phyloP scores from a whole-genome alignment of 1,139 yeast genomes.

The Magnusiomyces sp. region DNA sequence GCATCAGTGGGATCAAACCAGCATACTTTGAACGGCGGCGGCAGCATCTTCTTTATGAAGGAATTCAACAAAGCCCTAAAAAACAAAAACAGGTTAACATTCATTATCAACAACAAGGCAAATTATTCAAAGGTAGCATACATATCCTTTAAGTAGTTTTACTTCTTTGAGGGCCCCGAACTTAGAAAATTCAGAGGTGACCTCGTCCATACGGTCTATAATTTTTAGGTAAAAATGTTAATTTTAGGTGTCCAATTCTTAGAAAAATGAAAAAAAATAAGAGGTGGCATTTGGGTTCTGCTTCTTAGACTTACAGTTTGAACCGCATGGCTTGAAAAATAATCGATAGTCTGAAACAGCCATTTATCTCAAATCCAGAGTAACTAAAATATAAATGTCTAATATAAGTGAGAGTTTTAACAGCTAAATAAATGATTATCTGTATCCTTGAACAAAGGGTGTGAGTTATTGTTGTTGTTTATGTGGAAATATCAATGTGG shows the following conservation, averaged over 20 bases:
- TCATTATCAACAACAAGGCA: neutral
- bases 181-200: slow-evolving; percentile 51
- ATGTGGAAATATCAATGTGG: neutral
- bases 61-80: slow-evolving; percentile 22
- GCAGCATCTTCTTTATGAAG: slow-evolving; percentile 23
- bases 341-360: slow-evolving; percentile 12
- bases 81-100: neutral
- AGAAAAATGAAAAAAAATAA: slow-evolving; percentile 3
- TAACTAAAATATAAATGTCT: no score
- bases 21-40: slow-evolving; percentile 22
- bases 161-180: slow-evolving; percentile 64
- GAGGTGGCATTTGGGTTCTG: neutral
- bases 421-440: neutral
- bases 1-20: neutral
- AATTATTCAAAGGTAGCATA: neutral
- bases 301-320: neutral
- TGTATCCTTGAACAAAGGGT: neutral
- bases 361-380: neutral
- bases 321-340: slow-evolving; percentile 7
- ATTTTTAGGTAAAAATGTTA: neutral
- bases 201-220: slow-evolving; percentile 50
- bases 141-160: slow-evolving; percentile 73
- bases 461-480: neutral
- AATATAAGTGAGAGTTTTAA: no score
- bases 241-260: neutral